Base-by-base conservation (phyloP, 768 basidiomycete genomes). In the Serendipita sp. region DNA sequence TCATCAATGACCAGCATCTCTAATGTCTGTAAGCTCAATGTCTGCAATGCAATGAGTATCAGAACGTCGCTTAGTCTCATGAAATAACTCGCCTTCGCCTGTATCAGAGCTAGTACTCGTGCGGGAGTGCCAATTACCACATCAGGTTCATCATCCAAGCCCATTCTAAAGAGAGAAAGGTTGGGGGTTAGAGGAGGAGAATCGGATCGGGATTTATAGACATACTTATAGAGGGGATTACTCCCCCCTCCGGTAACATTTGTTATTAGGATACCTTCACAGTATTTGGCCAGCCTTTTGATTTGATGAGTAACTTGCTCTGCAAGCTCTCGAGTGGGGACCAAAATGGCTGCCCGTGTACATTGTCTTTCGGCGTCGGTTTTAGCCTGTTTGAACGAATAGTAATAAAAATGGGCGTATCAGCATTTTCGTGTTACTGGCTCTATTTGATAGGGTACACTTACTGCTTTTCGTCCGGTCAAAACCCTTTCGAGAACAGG, bases 1-100 rank as follows among this genome's bases (percentile, higher is more conserved):
- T 99, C 96, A 72, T 99, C 96, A 65, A 99, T 94, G 34, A 95
- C 88, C 16, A 99, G 82, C 3, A 89, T 88, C 52, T 91, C 88
- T 35, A 98, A 75, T 0, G 81, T 78, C 11, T 80, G 70, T 0
- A 93, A 75, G 2, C 78, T 80, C 5, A 98, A 76, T 0, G 83
- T 77, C 88, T 90, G 66, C 0, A 34, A 41, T 28, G 28, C 13
- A 41, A 41, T 5, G 13, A 5, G 32, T 7, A 23, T 36, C 28
- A 48, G 23, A 8, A 23, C 52, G 34, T 35, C 30, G 51, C 3
- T 30, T 64, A 60, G 48, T 2, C 16, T 16, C 16, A 28, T 63
- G 3, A 28, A 23, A 52, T 62, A 30, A 65, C 77, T 16, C 63
- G 83, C 86, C 75, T 89, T 88, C 13, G 85, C 80, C 69, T 88